phyloP scores from a whole-genome alignment of 768 basidiomycete species.

The Mrakia gelida region DNA sequence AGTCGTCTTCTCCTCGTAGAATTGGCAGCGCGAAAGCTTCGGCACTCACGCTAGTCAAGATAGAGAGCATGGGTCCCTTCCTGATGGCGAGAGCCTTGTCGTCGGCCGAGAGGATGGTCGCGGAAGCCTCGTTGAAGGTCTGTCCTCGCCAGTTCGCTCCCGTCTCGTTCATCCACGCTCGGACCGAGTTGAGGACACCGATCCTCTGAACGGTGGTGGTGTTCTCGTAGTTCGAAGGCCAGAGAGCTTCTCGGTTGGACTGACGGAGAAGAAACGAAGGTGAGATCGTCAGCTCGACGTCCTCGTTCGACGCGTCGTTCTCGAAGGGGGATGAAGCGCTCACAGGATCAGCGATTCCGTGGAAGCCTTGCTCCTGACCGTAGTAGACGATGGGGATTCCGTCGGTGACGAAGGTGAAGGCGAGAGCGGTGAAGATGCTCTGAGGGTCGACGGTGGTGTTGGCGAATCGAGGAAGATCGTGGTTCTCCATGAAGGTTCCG shows the following conservation, averaged over 20 bases:
- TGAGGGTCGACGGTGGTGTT: constrained; percentile 68
- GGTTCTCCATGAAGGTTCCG: constrained; percentile 77
- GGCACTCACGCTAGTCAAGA: constrained; percentile 42
- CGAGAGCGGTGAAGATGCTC: constrained; percentile 69
- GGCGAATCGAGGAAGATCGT: constrained; percentile 70
- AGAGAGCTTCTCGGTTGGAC: constrained; percentile 72
- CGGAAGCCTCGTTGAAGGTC: constrained; percentile 29
- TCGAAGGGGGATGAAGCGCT: constrained; percentile 33
- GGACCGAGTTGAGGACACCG: constrained; percentile 58
- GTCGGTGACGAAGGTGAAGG: constrained; percentile 69
- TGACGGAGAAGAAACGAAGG: constrained; percentile 36
- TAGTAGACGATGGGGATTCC: constrained; percentile 82
- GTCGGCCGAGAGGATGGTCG: constrained; percentile 23
- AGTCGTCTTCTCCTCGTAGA: constrained; percentile 53
- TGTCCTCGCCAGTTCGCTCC: constrained; percentile 1
- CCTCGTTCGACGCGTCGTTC: neutral
- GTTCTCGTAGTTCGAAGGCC: constrained; percentile 62
- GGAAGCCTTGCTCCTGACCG: constrained; percentile 70
- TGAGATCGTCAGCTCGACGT: neutral
- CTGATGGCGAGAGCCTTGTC: constrained; percentile 32
- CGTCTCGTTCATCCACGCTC: constrained; percentile 19
- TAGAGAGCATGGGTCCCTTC: constrained; percentile 31
- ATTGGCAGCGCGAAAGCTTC: too few species aligned
- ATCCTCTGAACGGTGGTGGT: constrained; percentile 59
- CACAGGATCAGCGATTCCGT: constrained; percentile 64